Percentiles rank a stretch among this genome's conserved stretches.
Conservation (phyloP, 2,329 filamentous ascomycete genomes). For the Akanthomyces dipterigenus region DNA sequence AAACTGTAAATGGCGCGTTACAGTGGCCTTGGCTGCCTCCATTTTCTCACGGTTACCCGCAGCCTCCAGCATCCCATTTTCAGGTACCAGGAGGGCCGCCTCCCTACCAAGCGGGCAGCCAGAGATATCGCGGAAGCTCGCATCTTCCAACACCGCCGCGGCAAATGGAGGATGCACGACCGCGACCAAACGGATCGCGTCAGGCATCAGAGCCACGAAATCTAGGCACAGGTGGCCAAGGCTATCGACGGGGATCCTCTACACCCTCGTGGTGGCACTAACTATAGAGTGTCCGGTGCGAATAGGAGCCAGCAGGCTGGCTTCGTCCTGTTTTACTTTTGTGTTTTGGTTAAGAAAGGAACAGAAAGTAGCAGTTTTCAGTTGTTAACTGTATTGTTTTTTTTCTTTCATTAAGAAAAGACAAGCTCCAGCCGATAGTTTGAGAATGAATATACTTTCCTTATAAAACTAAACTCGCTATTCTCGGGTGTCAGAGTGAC, state of each 20-base stretch:
- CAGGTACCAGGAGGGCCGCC: not conserved
- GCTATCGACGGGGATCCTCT: not conserved
- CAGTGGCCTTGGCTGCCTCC: not conserved
- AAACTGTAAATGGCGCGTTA: not conserved
- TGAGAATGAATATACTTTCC: too few species aligned
- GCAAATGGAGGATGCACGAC: not conserved
- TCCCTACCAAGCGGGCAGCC: not conserved
- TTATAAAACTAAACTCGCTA: too few species aligned
- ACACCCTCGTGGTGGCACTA: not conserved
- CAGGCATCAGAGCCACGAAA: not conserved
- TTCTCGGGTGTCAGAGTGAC: too few species aligned
- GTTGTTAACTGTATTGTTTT: too few species aligned
- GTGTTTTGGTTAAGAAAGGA: not conserved
- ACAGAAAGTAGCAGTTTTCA: not conserved
- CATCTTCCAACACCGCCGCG: not conserved
- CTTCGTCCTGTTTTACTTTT: not conserved
- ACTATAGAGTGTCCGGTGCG: not conserved
- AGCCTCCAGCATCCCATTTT: not conserved
- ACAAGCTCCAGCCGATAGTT: too few species aligned
- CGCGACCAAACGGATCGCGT: not conserved
- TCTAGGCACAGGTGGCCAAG: not conserved
- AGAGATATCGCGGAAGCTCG: not conserved
- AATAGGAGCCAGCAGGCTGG: not conserved
- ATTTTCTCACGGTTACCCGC: not conserved
- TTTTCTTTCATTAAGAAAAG: too few species aligned